Evolutionary conservation across 305 asterid species (phyloP).

Genomic region (Fraxinus platypoda): DNA sequence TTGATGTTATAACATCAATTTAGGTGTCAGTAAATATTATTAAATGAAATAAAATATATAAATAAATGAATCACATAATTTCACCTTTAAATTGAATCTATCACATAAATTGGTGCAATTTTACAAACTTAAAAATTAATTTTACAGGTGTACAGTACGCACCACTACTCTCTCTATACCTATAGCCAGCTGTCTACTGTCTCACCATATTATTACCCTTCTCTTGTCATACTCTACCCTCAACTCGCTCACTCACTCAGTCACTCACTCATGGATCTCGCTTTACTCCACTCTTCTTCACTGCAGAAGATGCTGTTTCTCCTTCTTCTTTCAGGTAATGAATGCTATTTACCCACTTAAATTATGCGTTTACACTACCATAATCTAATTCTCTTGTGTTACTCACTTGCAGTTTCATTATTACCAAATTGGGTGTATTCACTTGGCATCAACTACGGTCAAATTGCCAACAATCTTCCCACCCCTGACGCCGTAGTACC

Average conservation of each 20-base stretch:
- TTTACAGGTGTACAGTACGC: background rate
- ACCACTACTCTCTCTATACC: background rate
- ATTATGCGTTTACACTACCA: background rate
- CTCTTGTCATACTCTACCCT: background rate
- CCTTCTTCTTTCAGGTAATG: background rate
- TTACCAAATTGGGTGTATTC: conserved; percentile 27
- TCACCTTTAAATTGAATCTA: too few relatives aligned
- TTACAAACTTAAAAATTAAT: too few relatives aligned
- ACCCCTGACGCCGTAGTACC: conserved; percentile 61
- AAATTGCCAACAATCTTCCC: conserved; percentile 79
- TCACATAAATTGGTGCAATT: too few relatives aligned
- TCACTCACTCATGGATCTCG: background rate
- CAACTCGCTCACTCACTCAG: background rate
- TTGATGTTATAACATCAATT: too few relatives aligned
- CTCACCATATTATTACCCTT: background rate
- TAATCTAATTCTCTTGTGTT: background rate
- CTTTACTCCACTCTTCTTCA: background rate
- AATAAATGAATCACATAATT: too few relatives aligned
- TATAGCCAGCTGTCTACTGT: background rate
- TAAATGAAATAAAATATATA: too few relatives aligned
- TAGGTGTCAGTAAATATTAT: too few relatives aligned
- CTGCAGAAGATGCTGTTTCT: background rate
- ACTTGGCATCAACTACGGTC: conserved; percentile 85
- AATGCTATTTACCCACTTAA: background rate
- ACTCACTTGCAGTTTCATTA: background rate